Conservation (phyloP, 805 yeast genomes). For the Monosporozyma yasuniensis region DNA sequence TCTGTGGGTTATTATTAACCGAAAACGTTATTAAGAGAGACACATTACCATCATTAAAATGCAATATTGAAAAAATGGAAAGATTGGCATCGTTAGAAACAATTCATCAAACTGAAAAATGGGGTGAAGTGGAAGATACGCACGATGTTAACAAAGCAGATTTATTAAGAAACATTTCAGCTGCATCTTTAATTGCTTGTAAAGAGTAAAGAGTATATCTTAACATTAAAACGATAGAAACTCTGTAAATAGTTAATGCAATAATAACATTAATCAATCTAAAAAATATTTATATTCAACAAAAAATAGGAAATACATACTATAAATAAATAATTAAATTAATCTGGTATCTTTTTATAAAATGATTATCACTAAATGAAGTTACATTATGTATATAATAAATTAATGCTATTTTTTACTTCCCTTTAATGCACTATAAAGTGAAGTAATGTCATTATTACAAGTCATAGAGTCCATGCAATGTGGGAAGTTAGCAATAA, state of each 20-base stretch:
- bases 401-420: background rate
- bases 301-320: background rate
- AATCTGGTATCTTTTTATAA: background rate
- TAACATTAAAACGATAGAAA: background rate
- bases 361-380: background rate
- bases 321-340: background rate
- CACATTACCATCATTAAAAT: slow-evolving; percentile 20
- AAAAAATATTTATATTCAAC: background rate
- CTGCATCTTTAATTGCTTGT: slow-evolving; percentile 57
- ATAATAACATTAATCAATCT: background rate
- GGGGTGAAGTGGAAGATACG: slow-evolving; percentile 99
- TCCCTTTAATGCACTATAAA: slow-evolving; percentile 8
- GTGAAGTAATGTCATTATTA: slow-evolving; percentile 33
- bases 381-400: background rate
- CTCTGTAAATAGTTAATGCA: background rate
- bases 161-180: slow-evolving; percentile 68
- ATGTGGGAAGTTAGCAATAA: slow-evolving; percentile 52
- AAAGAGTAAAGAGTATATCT: background rate
- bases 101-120: slow-evolving; percentile 71
- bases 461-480: slow-evolving; percentile 47
- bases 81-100: slow-evolving; percentile 74
- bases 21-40: slow-evolving; percentile 32
- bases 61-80: slow-evolving; percentile 60
- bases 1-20: slow-evolving; percentile 66
- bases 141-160: slow-evolving; percentile 96